Evolutionary conservation across 768 basidiomycete genomes (phyloP).

Genomic region (Termitomyces heimii): DNA sequence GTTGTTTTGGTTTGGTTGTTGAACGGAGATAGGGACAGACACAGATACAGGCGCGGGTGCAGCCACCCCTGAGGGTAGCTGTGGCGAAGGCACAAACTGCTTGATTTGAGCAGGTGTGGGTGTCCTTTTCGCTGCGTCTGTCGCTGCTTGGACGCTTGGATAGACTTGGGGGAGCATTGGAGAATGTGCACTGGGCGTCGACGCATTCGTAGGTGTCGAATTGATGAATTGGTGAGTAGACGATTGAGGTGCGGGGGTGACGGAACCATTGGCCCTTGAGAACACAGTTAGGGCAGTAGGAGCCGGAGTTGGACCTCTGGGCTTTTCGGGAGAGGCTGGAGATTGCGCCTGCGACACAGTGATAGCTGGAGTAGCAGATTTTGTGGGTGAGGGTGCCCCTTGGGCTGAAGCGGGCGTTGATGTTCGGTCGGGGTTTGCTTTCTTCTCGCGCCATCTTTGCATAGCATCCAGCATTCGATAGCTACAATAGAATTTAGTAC

Average conservation of each 20-base stretch:
- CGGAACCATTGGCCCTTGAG: constrained; percentile 22
- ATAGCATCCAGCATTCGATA: constrained; percentile 55
- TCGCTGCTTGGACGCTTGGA: constrained; percentile 27
- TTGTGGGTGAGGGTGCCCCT: constrained; percentile 20
- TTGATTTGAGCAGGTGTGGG: constrained; percentile 29
- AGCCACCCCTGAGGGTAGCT: constrained; percentile 15
- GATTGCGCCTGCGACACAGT: constrained; percentile 24
- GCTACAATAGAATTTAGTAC: constrained; percentile 24
- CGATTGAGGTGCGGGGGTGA: constrained; percentile 27
- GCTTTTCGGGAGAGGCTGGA: constrained; percentile 23
- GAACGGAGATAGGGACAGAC: not conserved
- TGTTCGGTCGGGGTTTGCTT: constrained; percentile 16
- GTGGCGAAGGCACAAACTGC: constrained; percentile 14
- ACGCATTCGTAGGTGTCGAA: constrained; percentile 23
- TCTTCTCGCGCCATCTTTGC: constrained; percentile 23
- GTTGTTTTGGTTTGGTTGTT: constrained; percentile 10
- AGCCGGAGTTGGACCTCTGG: constrained; percentile 20
- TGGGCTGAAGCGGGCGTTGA: constrained; percentile 12
- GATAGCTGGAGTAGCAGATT: constrained; percentile 24
- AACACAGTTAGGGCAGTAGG: constrained; percentile 22
- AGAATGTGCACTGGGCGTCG: constrained; percentile 19
- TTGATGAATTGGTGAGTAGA: constrained; percentile 27
- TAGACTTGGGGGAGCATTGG: constrained; percentile 34
- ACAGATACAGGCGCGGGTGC: constrained; percentile 11
- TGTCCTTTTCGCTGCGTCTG: constrained; percentile 26